Base-by-base conservation (phyloP, 2,329 filamentous ascomycete genomes). In the Pestalotiopsis sp. region DNA sequence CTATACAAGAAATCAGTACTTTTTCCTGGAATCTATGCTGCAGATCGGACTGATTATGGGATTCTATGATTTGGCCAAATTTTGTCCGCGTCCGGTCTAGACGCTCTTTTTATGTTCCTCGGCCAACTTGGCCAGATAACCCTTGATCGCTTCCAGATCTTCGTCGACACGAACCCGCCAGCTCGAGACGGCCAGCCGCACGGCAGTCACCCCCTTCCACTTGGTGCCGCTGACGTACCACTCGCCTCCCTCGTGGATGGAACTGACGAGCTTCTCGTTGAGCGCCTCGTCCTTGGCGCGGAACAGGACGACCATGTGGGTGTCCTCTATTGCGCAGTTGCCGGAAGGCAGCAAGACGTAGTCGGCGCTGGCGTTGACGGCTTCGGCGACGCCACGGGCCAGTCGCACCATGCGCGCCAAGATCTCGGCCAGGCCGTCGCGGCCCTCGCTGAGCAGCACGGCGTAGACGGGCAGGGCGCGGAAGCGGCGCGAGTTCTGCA, bases 401-500 rank as follows among this genome's bases (percentile, higher is more conserved):
- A 97, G 85, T 3, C 83, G 80, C 31, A 94, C 90, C 83, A 97
- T 94, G 31, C 89, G 86, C 70, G 88, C 84, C 4, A 97, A 83
- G 82, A 97, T 91, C 1, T 85, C 83, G 0, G 85, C 83, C 72
- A 97, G 89, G 0, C 94, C 94, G 0, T 84, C 78, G 1, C 84
- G 84, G 0, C 95, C 95, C 74, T 96, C 92, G 61, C 92, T 91
- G 23, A 91, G 78, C 2, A 98, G 85, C 0, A 91, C 92, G 12
- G 94, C 91, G 76, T 98, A 98, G 9, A 94, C 92, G 0, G 95
- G 95, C n/a, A 98, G 84, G 0, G 95, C 95, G 66, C 95, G 89
- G 83, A 98, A 97, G 5, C 95, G 91, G 52, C 95, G 90, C 2
- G 94, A 97, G 80, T 98, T 98, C 75, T 98, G 95, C 23, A 98